A percentile compares a stretch with the other conserved stretches of the same genome.
phyloP scores from a whole-genome alignment of 768 basidiomycete species.

The Baorangia bicolor region DNA sequence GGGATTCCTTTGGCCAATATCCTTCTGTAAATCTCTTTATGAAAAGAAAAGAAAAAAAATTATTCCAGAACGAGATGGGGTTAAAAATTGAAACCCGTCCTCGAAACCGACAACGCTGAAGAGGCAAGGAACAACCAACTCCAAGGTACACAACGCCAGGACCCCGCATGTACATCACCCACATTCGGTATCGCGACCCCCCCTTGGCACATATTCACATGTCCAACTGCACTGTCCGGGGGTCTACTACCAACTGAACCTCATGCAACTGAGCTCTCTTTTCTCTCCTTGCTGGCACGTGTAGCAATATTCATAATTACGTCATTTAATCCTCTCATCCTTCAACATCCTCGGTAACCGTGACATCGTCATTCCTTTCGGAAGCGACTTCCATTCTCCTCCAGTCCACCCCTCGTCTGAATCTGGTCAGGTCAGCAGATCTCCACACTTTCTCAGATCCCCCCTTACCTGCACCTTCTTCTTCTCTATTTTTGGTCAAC shows the following conservation, averaged over 20 bases:
- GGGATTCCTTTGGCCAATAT: constrained; percentile 17
- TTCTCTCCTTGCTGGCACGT: too few species aligned
- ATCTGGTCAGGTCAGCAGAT: too few species aligned
- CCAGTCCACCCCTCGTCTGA: not conserved
- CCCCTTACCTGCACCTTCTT: too few species aligned
- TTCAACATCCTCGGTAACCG: constrained; percentile 14
- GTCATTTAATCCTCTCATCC: constrained; percentile 1
- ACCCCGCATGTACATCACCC: constrained; percentile 7
- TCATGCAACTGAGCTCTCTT: too few species aligned
- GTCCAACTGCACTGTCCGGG: too few species aligned
- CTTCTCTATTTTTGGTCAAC: too few species aligned
- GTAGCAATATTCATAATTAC: too few species aligned
- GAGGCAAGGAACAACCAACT: constrained; percentile 12
- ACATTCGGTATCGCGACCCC: constrained; percentile 17
- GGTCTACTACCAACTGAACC: too few species aligned
- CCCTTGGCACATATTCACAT: constrained; percentile 24
- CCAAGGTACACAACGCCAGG: constrained; percentile 21
- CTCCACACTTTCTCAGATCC: constrained; percentile 5
- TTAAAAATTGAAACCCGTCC: not conserved
- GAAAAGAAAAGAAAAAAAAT: constrained; percentile 1
- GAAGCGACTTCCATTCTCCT: constrained; percentile 15
- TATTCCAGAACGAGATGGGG: not conserved
- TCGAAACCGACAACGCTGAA: constrained; percentile 16
- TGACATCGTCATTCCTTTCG: constrained; percentile 4
- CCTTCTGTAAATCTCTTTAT: constrained; percentile 14